Evolutionary conservation across 495 filamentous ascomycete genomes (phyloP).

Genomic region (Podospora appendiculata): DNA sequence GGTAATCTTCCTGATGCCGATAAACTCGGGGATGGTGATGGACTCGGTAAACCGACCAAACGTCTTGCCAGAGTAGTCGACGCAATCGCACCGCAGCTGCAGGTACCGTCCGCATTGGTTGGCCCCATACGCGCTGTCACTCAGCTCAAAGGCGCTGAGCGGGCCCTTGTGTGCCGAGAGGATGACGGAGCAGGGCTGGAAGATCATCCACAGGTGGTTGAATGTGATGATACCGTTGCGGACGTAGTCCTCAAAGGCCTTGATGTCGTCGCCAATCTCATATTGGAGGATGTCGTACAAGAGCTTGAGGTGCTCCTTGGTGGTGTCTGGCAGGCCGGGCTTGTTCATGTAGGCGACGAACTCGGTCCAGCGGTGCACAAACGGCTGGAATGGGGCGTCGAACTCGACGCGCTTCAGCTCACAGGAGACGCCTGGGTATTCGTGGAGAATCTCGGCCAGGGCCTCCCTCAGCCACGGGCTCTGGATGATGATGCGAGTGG

Average conservation of each 20-base stretch:
- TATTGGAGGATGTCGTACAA: constrained; percentile 47
- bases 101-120: constrained; percentile 35
- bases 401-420: constrained; percentile 54
- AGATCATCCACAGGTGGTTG: constrained; percentile 41
- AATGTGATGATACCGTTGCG: constrained; percentile 52
- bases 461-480: constrained; percentile 53
- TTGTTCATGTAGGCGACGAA: constrained; percentile 39
- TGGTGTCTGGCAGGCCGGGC: constrained; percentile 38
- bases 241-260: constrained; percentile 49
- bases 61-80: constrained; percentile 53
- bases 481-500: constrained; percentile 59
- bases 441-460: constrained; percentile 46
- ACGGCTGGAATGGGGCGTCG: constrained; percentile 49
- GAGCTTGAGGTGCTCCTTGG: constrained; percentile 49
- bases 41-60: constrained; percentile 43
- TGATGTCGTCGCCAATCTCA: constrained; percentile 51
- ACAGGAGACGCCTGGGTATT: constrained; percentile 58
- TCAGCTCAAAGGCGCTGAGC: constrained; percentile 26
- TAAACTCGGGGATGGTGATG: constrained; percentile 41
- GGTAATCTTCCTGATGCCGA: constrained; percentile 50
- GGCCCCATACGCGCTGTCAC: constrained; percentile 19
- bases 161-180: constrained; percentile 20
- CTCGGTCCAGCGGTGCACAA: constrained; percentile 60
- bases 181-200: constrained; percentile 30
- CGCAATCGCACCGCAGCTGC: constrained; percentile 31